Base-by-base conservation (phyloP, 2,329 filamentous ascomycete species). In the Ophiostoma piceae region DNA sequence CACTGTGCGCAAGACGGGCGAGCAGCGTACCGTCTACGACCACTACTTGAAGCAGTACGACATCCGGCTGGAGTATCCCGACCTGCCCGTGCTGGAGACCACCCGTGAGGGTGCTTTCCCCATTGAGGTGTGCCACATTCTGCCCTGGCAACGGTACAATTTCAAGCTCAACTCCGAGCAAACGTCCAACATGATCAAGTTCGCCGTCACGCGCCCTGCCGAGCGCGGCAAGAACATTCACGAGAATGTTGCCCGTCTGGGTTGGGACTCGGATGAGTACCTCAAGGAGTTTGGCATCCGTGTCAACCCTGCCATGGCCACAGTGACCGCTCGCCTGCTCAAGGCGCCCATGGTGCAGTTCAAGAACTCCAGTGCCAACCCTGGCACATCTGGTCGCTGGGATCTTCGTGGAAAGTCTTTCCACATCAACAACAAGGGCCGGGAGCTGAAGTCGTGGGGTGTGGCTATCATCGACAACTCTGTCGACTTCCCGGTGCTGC, bases 161-260 rank as follows among this genome's bases (percentile, higher is more conserved):
- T 89, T 82, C 79, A 91, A 90, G 78, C 77, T 91, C 1, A 84
- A 84, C 68, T 82, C 84, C 0, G 69, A 75, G 0, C 84, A 96
- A 80, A 97, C 94, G 0, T 82, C 89, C 0, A 80, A 85, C 5
- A 99, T 99, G 95, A 97, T 99, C 81, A 94, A 91, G 78, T 92
- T 94, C 75, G 94, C 94, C 0, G 94, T 97, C 4, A 92, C 90
- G 6, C 85, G 89, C 0, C 95, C 95, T 0, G 77, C 78, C 0
- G 77, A 88, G 39, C 91, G 95, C n/a, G 85, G 87, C 73, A 74
- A 77, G 0, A 87, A 90, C 26, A 93, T 98, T 74, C 80, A 88
- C 67, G 77, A 85, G 3, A 90, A 90, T 19, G 85, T 97, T 9
- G 76, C 80, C 0, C 85, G 90, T 73, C 83, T 94, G 0, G 81